Base-by-base conservation (phyloP, 257 asterid genomes). In the Fraxinus pennsylvanica region DNA sequence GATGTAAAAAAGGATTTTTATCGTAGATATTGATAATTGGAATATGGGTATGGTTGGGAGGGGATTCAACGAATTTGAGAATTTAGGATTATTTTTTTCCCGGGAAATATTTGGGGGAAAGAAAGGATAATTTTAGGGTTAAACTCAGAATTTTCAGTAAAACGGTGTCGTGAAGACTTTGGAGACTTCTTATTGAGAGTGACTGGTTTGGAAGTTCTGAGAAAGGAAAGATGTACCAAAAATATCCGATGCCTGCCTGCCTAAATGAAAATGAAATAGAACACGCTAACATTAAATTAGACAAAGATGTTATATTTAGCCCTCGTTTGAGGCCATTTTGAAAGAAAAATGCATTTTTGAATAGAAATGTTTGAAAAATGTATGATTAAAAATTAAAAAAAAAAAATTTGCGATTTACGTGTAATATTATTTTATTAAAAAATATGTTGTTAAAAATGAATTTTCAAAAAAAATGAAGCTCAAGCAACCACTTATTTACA, bases 1-100 rank as follows among this genome's bases (percentile, higher is more conserved):
- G 79, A 36, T 9, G 71, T 41, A 74, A 80, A 81, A 85, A 43
- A 61, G 78, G 82, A 73, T 70, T 76, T 86, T 86, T 72, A 71
- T 74, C 80, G 86, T 38, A 78, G 14, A 36, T 68, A 35, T 72
- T 19, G 77, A 72, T 7, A 72, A 76, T 69, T 74, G 35, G 41
- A 41, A 5, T 9, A 65, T 22, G 35, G 79, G 78, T 47, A 39
- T 45, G 21, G 5, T 33, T 35, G 27, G 41, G 29, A 30, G 27
- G 79, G 43, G 29, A 32, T 70, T 27, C 54, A 39, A 67, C 5
- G 68, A 73, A 32, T 27, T 9, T 57, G 22, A 77, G 43, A 6
- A 33, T 33, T 33, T 33, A 33, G 36, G 69, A 47, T 45, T 41
- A 29, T 35, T 63, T 50, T 66, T 70, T 35, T 61, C 78, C 71